phyloP scores from a whole-genome alignment of 345 rosid genomes.

The Salix dunnii region DNA sequence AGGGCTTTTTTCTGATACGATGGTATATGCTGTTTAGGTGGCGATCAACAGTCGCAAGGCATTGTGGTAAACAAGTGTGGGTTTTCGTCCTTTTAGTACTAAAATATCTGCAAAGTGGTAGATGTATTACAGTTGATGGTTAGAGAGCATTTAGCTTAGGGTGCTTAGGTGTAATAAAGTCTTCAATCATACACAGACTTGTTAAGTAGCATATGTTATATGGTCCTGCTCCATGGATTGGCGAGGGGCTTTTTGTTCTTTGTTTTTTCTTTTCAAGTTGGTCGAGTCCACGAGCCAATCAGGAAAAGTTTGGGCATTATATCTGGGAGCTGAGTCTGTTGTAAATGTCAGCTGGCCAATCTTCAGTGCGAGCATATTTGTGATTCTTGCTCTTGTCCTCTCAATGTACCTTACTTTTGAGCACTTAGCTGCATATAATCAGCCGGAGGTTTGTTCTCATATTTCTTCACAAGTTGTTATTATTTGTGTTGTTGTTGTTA shows the following conservation, averaged over 20 bases:
- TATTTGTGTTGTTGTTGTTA: no score
- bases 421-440: conserved; percentile 88
- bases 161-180: not conserved
- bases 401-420: conserved; percentile 86
- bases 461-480: not conserved
- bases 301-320: conserved; percentile 39
- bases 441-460: conserved; percentile 75
- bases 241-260: conserved; percentile 45
- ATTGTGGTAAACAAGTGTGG: not conserved
- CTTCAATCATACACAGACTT: not conserved
- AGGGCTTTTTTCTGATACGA: not conserved
- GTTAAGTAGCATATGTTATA: not conserved
- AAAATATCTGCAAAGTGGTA: not conserved
- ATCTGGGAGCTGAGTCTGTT: conserved; percentile 40
- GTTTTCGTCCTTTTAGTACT: not conserved
- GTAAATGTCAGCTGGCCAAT: conserved; percentile 65
- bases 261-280: conserved; percentile 49
- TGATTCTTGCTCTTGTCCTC: conserved; percentile 67
- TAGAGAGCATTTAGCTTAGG: not conserved
- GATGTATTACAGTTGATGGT: not conserved
- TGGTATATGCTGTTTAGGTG: not conserved
- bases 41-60: not conserved
- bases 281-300: conserved; percentile 57
- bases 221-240: conserved; percentile 50
- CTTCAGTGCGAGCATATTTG: conserved; percentile 84